Conservation (phyloP, 208 protist genomes). For the Crithidia sp. region DNA sequence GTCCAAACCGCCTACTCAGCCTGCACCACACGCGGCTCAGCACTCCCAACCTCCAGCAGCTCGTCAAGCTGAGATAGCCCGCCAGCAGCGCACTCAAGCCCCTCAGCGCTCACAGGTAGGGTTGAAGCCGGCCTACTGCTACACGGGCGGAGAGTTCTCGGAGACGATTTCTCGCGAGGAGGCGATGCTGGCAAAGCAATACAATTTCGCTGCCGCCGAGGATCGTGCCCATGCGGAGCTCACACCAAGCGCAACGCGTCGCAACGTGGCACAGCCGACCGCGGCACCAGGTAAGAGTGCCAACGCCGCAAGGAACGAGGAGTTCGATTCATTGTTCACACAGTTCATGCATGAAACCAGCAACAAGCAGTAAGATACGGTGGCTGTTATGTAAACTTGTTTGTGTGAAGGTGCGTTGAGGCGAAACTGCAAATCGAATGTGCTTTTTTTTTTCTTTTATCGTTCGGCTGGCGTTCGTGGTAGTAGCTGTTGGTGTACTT, state of each 20-base stretch:
- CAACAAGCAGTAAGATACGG: slow-evolving; percentile 2
- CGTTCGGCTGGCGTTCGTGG: no score
- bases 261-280: background rate
- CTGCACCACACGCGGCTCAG: background rate
- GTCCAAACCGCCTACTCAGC: background rate
- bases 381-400: no score
- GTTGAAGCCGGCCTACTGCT: slow-evolving; percentile 24
- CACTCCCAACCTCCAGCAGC: background rate
- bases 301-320: slow-evolving; percentile 8
- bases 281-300: background rate
- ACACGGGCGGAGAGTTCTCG: slow-evolving; percentile 29
- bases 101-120: background rate
- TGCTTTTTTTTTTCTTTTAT: background rate
- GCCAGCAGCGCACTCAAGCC: slow-evolving; percentile 3
- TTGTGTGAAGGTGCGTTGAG: no score
- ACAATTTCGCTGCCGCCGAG: slow-evolving; percentile 28
- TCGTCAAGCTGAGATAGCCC: background rate
- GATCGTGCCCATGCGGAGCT: slow-evolving; percentile 21
- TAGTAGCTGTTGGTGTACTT: background rate
- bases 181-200: slow-evolving; percentile 31
- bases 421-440: background rate
- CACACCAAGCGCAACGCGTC: slow-evolving; percentile 13
- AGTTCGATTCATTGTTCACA: slow-evolving; percentile 29
- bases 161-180: slow-evolving; percentile 34
- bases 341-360: slow-evolving; percentile 26